Conservation (phyloP, 495 filamentous ascomycete species). For the Xylaria palmicola region DNA sequence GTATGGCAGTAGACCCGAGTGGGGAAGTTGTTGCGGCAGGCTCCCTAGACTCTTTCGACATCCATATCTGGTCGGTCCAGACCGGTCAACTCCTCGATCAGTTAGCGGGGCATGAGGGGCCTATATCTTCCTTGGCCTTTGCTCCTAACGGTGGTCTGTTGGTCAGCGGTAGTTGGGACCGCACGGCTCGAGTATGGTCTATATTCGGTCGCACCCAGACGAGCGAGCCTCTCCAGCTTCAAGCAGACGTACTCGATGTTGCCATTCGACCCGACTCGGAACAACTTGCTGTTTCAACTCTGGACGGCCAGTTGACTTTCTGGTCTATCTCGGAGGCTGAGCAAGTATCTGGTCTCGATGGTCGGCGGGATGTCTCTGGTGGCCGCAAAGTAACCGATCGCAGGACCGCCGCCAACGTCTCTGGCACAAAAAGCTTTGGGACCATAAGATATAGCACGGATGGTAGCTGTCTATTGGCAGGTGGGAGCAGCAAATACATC, state of each 20-base stretch:
- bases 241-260: slow-evolving; percentile 85
- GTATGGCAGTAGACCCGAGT: slow-evolving; percentile 91
- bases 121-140: slow-evolving; percentile 83
- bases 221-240: slow-evolving; percentile 85
- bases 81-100: slow-evolving; percentile 93
- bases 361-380: slow-evolving; percentile 87
- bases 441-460: slow-evolving; percentile 88
- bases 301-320: slow-evolving; percentile 93
- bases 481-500: slow-evolving; percentile 95
- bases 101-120: slow-evolving; percentile 89
- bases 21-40: slow-evolving; percentile 95
- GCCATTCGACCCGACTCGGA: slow-evolving; percentile 87
- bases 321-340: slow-evolving; percentile 88
- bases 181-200: slow-evolving; percentile 90
- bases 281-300: slow-evolving; percentile 85
- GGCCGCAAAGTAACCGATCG: slow-evolving; percentile 85
- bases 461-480: slow-evolving; percentile 84
- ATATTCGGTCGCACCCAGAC: slow-evolving; percentile 93
- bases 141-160: slow-evolving; percentile 78
- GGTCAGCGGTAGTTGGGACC: slow-evolving; percentile 92
- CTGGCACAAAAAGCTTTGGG: slow-evolving; percentile 85
- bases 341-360: slow-evolving; percentile 79
- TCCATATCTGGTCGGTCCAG: slow-evolving; percentile 97
- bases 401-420: slow-evolving; percentile 82
- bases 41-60: slow-evolving; percentile 91